These are phyloP conservation scores for Colletotrichum destructivum DNA, from an alignment of 2,329 filamentous ascomycete species.

Conservation along the genomic window DNA sequence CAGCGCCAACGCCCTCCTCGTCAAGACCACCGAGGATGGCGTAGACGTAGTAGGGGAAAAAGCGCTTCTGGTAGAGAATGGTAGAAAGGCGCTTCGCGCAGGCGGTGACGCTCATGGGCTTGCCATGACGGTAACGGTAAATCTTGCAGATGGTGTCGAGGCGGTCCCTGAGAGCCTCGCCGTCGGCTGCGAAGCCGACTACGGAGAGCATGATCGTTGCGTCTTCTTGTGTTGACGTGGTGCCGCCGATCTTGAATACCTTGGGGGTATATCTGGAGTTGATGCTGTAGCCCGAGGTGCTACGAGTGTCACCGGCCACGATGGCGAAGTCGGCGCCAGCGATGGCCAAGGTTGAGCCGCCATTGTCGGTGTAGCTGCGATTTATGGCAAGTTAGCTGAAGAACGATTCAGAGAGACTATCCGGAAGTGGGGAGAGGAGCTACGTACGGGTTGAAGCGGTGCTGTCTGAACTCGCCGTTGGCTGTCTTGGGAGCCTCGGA, in stretches of 20 bases:
- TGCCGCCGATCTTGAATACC: slow-evolving; percentile 96
- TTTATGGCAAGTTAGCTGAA: slow-evolving; percentile 32
- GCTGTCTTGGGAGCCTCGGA: slow-evolving; percentile 71
- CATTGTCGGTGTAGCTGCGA: slow-evolving; percentile 93
- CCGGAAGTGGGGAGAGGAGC: neutral
- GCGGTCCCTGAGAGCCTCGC: slow-evolving; percentile 92
- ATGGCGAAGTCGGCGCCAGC: slow-evolving; percentile 95
- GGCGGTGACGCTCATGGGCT: slow-evolving; percentile 93
- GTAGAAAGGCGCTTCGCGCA: slow-evolving; percentile 96
- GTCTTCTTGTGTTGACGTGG: slow-evolving; percentile 86
- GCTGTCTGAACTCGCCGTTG: slow-evolving; percentile 74
- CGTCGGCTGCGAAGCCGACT: slow-evolving; percentile 95
- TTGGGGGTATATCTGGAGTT: slow-evolving; percentile 97
- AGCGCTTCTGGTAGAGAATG: slow-evolving; percentile 96
- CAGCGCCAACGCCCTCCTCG: slow-evolving; percentile 91
- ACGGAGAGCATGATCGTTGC: slow-evolving; percentile 92
- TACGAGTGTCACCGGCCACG: slow-evolving; percentile 96
- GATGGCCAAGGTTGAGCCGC: slow-evolving; percentile 95
- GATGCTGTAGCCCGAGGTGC: slow-evolving; percentile 98
- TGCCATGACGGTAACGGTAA: slow-evolving; percentile 98
- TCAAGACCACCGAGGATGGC: slow-evolving; percentile 95
- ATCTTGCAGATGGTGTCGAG: slow-evolving; percentile 97
- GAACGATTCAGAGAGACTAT: neutral
- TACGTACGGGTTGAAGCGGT: slow-evolving; percentile 92
- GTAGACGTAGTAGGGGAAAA: slow-evolving; percentile 98